Conservation (phyloP, 768 basidiomycete genomes). For the Lenzites betulinus region DNA sequence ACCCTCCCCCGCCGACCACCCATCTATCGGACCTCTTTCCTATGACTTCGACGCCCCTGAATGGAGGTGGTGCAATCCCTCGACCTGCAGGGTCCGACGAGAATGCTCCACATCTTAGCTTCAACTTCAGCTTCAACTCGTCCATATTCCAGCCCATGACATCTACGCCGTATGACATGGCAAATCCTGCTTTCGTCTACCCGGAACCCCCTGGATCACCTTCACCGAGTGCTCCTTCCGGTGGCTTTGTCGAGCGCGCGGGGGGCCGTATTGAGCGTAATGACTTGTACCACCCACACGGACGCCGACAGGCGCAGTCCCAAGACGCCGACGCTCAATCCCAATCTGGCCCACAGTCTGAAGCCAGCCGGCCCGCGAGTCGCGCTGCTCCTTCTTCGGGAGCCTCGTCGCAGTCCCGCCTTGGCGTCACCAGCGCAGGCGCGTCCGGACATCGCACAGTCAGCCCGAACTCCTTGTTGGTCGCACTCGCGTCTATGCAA, state of each 20-base stretch:
- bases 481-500: not conserved
- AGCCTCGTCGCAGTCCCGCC: conserved; percentile 1
- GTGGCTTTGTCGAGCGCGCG: conserved; percentile 28
- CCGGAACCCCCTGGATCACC: conserved; percentile 62
- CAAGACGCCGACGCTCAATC: not conserved
- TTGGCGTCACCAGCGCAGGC: not conserved
- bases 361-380: conserved; percentile 12
- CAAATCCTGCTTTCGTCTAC: conserved; percentile 23
- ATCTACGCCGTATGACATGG: conserved; percentile 28
- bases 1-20: conserved; percentile 49
- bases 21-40: conserved; percentile 55
- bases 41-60: conserved; percentile 34
- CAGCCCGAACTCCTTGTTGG: conserved; percentile 19
- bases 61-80: conserved; percentile 2
- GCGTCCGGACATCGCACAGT: conserved; percentile 12
- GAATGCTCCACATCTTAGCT: conserved; percentile 16
- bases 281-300: conserved; percentile 26
- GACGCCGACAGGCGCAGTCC: conserved; percentile 6
- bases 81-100: conserved; percentile 13
- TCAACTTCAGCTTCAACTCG: conserved; percentile 30
- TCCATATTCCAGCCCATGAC: conserved; percentile 29
- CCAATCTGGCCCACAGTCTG: conserved; percentile 17
- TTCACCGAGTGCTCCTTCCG: conserved; percentile 42
- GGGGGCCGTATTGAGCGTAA: conserved; percentile 30
- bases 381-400: not conserved